phyloP scores from a whole-genome alignment of 495 filamentous ascomycete genomes.

The Rostrohypoxylon terebratum region DNA sequence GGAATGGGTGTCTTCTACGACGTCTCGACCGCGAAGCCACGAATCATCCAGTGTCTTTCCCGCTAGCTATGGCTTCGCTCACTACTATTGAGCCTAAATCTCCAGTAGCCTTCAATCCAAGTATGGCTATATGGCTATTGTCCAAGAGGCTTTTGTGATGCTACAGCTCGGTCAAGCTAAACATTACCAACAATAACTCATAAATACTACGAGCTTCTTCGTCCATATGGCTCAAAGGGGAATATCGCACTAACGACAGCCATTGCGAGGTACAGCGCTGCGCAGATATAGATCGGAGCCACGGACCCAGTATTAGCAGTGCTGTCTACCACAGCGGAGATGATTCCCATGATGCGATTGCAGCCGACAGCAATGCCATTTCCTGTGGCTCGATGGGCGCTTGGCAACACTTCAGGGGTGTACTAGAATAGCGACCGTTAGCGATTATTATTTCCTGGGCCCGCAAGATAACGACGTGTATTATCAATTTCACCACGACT shows the following conservation, averaged over 20 bases:
- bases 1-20: not conserved
- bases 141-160: not conserved
- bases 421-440: constrained; percentile 45
- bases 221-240: constrained; percentile 78
- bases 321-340: constrained; percentile 73
- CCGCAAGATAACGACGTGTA: not conserved
- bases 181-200: not conserved
- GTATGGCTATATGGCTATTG: not conserved
- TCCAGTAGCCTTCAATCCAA: not conserved
- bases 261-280: constrained; percentile 73
- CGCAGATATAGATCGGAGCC: constrained; percentile 77
- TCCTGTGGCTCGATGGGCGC: constrained; percentile 75
- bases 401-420: constrained; percentile 70
- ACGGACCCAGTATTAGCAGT: constrained; percentile 68
- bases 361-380: constrained; percentile 76
- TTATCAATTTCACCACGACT: too few relatives aligned
- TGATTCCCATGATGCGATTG: constrained; percentile 78
- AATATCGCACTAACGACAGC: constrained; percentile 68
- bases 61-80: not conserved
- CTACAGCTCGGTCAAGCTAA: not conserved
- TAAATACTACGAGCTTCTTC: constrained; percentile 67
- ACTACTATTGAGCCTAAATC: not conserved
- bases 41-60: not conserved
- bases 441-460: not conserved
- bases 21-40: not conserved